Percentiles rank a stretch among this genome's conserved stretches.
phyloP scores from a whole-genome alignment of 129 eudicot genomes.

The Tagetes patula region DNA sequence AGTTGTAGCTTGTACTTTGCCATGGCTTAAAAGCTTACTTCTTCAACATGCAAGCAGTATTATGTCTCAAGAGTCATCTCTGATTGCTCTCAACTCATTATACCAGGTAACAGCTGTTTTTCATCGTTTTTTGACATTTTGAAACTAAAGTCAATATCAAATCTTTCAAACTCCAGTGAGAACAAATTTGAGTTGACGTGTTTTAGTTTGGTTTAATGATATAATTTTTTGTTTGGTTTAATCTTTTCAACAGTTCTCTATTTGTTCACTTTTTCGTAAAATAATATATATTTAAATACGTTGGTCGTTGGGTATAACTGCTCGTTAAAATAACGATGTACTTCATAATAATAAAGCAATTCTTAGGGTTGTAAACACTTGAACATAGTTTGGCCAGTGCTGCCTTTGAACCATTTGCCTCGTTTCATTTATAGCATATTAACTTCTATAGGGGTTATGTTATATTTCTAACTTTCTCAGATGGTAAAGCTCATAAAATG shows the following conservation, averaged over 20 bases:
- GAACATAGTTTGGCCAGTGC: too few relatives aligned
- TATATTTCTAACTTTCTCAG: not conserved
- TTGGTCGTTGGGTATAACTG: too few relatives aligned
- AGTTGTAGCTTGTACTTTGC: slow-evolving; percentile 74
- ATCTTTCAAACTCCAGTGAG: not conserved
- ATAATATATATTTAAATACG: too few relatives aligned
- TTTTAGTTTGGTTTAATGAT: not conserved
- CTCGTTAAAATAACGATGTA: too few relatives aligned
- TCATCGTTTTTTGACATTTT: not conserved
- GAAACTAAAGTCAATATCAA: not conserved
- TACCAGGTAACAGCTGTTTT: slow-evolving; percentile 58
- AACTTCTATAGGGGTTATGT: not conserved
- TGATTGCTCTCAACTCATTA: slow-evolving; percentile 73
- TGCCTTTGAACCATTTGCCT: too few relatives aligned
- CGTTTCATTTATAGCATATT: too few relatives aligned
- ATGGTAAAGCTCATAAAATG: not conserved
- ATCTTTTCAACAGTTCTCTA: not conserved
- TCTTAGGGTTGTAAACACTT: too few relatives aligned
- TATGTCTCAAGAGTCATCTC: slow-evolving; percentile 89
- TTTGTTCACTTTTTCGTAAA: too few relatives aligned
- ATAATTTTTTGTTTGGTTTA: not conserved
- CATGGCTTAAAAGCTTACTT: slow-evolving; percentile 92
- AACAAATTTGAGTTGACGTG: not conserved
- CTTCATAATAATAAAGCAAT: too few relatives aligned
- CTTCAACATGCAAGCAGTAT: slow-evolving; percentile 89